phyloP scores from a whole-genome alignment of 345 rosid genomes.

The Eucalyptus brandiana region DNA sequence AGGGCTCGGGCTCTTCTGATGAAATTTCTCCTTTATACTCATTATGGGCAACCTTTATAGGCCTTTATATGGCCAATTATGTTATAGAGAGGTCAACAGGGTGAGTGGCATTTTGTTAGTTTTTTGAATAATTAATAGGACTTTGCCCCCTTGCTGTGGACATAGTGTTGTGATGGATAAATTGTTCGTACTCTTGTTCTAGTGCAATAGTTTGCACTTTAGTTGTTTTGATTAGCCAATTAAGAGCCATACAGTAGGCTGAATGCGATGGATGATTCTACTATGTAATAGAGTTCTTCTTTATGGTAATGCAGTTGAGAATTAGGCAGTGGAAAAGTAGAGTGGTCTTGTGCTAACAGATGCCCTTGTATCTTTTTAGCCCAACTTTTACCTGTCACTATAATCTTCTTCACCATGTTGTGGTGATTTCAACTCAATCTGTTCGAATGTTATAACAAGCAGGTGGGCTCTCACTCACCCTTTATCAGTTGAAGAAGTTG shows the following conservation, averaged over 20 bases:
- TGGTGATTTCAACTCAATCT: background rate
- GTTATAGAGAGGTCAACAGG: conserved; percentile 98
- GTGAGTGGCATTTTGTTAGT: conserved; percentile 22
- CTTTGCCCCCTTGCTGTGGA: background rate
- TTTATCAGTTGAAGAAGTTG: conserved; percentile 60
- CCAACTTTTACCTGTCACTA: background rate
- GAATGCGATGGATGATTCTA: background rate
- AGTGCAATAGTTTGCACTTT: background rate
- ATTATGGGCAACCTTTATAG: conserved; percentile 97
- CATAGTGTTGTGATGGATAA: background rate
- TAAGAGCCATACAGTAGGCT: background rate
- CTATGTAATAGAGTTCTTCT: background rate
- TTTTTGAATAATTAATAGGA: background rate
- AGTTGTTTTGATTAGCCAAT: background rate
- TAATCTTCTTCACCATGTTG: background rate
- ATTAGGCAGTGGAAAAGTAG: background rate
- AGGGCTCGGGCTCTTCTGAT: conserved; percentile 69
- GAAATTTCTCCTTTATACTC: conserved; percentile 99
- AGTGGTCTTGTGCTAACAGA: background rate
- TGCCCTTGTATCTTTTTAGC: background rate
- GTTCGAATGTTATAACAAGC: background rate
- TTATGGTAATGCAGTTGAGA: background rate
- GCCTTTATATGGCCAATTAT: conserved; percentile 96
- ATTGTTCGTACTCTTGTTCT: background rate
- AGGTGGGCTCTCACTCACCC: conserved; percentile 99